These are phyloP conservation scores for Aspergillus transmontanensis DNA, from an alignment of 2,329 filamentous ascomycete genomes.

Conservation along the genomic window DNA sequence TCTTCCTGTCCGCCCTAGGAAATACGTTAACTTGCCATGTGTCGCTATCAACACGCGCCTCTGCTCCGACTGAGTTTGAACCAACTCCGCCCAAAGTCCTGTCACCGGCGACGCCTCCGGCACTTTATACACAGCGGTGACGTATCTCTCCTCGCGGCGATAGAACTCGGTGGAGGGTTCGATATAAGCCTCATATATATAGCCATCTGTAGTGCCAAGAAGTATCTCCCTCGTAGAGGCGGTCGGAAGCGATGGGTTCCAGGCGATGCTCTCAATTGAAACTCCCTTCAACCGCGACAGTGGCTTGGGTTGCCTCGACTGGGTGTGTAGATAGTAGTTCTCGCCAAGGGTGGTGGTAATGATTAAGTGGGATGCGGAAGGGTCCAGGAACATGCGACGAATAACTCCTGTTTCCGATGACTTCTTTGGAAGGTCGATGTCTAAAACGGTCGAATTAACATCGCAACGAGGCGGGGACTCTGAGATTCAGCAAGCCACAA, in stretches of 20 bases:
- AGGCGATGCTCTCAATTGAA: conserved; percentile 84
- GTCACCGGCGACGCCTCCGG: conserved; percentile 76
- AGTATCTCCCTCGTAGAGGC: conserved; percentile 94
- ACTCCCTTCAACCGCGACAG: conserved; percentile 83
- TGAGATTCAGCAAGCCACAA: background rate
- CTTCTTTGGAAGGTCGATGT: conserved; percentile 96
- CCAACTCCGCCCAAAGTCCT: conserved; percentile 79
- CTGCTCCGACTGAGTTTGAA: conserved; percentile 69
- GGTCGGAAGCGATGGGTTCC: conserved; percentile 91
- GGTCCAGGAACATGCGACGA: conserved; percentile 94
- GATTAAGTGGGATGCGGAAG: conserved; percentile 90
- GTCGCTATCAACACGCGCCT: conserved; percentile 81
- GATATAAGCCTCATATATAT: conserved; percentile 92
- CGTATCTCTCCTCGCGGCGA: conserved; percentile 88
- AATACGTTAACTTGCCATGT: conserved; percentile 74
- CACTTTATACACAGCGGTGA: conserved; percentile 80
- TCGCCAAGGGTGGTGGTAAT: conserved; percentile 89
- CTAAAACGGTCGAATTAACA: conserved; percentile 51
- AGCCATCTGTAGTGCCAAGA: conserved; percentile 87
- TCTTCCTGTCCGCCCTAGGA: conserved; percentile 74
- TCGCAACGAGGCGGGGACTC: background rate
- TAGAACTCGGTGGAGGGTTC: conserved; percentile 96
- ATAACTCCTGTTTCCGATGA: conserved; percentile 89
- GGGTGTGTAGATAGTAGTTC: conserved; percentile 97
- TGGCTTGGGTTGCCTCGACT: conserved; percentile 83